These are phyloP conservation scores for Acacia confusa DNA, from an alignment of 306 rosid genomes.

Conservation along the genomic window DNA sequence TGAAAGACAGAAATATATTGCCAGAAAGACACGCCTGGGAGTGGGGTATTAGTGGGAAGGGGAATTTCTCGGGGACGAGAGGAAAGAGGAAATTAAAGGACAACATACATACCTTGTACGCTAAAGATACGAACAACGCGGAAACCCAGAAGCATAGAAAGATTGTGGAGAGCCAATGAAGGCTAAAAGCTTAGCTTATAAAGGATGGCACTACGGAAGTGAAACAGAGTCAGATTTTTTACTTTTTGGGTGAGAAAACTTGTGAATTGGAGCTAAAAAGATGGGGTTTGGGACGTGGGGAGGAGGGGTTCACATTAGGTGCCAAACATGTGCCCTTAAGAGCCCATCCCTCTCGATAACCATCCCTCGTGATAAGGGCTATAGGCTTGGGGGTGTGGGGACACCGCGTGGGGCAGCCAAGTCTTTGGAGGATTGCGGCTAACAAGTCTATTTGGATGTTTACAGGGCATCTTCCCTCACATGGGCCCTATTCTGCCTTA, in stretches of 20 bases:
- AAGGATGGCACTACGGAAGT: slow-evolving; percentile 5
- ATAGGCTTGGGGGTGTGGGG: neutral
- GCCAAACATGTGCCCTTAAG: no score
- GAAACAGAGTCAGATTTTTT: slow-evolving; percentile 18
- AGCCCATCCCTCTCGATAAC: no score
- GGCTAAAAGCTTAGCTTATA: slow-evolving; percentile 8
- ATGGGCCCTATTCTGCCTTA: slow-evolving; percentile 27
- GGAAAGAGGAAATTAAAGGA: neutral
- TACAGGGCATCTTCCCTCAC: slow-evolving; percentile 48
- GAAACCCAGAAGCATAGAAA: slow-evolving; percentile 22
- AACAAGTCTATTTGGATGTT: slow-evolving; percentile 28
- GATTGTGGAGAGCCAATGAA: slow-evolving; percentile 21
- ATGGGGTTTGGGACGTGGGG: neutral
- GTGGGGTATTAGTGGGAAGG: neutral
- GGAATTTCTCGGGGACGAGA: slow-evolving; percentile 27
- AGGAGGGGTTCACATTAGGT: no score
- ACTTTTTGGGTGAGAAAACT: neutral
- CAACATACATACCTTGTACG: slow-evolving; percentile 39
- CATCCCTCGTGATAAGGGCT: neutral
- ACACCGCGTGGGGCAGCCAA: slow-evolving; percentile 4
- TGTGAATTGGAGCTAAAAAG: neutral
- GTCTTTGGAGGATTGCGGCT: neutral
- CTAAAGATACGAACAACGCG: slow-evolving; percentile 14
- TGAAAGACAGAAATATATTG: slow-evolving; percentile 12
- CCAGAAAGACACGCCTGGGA: slow-evolving; percentile 41